Evolutionary conservation across 2,329 filamentous ascomycete genomes (phyloP).

Genomic region (Trichophyton schoenleinii): DNA sequence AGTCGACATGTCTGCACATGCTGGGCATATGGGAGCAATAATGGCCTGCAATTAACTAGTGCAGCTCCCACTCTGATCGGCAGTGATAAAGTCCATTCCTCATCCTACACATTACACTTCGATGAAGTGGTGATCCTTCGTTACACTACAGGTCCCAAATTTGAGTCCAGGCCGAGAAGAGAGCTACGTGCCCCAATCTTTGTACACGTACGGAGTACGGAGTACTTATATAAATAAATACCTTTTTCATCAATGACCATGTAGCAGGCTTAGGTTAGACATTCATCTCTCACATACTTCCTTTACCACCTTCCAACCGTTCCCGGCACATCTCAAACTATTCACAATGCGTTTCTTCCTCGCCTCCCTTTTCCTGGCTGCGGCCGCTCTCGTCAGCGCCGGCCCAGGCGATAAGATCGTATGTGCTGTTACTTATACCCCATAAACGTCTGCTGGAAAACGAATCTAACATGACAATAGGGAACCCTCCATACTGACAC

Average conservation of each 20-base stretch:
- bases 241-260: neutral
- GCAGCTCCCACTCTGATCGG: no score
- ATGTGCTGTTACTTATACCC: neutral
- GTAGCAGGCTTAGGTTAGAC: neutral
- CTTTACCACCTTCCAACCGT: neutral
- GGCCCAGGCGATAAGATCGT: neutral
- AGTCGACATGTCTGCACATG: no score
- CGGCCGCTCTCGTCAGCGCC: neutral
- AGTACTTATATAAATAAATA: neutral
- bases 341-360: neutral
- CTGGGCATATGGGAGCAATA: no score
- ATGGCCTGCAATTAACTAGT: no score
- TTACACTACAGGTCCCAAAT: no score
- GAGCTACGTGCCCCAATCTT: no score
- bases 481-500: neutral
- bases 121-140: no score
- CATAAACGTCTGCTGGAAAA: neutral
- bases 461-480: neutral
- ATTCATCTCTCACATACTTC: neutral
- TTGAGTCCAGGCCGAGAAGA: no score
- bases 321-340: neutral
- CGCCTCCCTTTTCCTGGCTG: neutral
- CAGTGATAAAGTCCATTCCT: no score
- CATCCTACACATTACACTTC: no score
- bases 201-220: no score